Base-by-base conservation (phyloP, 2,329 filamentous ascomycete genomes). In the Aspergillus pseudoterreus region DNA sequence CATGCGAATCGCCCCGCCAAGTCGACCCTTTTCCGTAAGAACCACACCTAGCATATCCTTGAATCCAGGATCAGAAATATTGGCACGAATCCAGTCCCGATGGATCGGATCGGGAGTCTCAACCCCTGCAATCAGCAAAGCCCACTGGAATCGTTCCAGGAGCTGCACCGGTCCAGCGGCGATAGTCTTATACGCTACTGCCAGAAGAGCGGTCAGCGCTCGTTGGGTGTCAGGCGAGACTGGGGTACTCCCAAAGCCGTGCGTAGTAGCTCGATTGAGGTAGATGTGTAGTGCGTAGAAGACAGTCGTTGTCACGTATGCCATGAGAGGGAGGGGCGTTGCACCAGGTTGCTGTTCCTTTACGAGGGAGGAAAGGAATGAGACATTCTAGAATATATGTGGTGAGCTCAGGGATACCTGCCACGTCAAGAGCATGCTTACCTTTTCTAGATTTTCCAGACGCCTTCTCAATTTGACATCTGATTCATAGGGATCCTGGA, bases 141-240 rank as follows among this genome's bases (percentile, higher is more conserved):
- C 52, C 53, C 53, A 55, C 24, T 55, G 50, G 15, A 52, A 55
- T n/a, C 53, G 43, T 17, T 55, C 53, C 36, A 55, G 43, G 1
- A 55, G 41, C 36, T 50, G 50, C 11, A 52, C 43, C n/a, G 50
- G 32, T 2, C 53, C 50, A 6, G 39, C 27, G 5, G 36, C 27
- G 5, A 52, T 27, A n/a, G 53, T 39, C 8, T 50, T 32, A n/a
- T 52, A 55, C 4, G 53, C 50, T 19, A 46, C 35, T 6, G 39
- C 27, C 8, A 50, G 21, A 1, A 55, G 30, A 17, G 39, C 43
- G 39, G n/a, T 38, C 9, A 55, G 50, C 30, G 50, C 19, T 15
- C 21, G n/a, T 6, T 36, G 38, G n/a, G 46, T 12, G 19, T 32
- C 24, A 11, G 8, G 12, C 4, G 32, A 17, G 15, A 52, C 15